Percentiles rank a stretch among this genome's conserved stretches.
phyloP scores from a whole-genome alignment of 192 early-diverging fungal genomes.

The Linnemannia zychae region DNA sequence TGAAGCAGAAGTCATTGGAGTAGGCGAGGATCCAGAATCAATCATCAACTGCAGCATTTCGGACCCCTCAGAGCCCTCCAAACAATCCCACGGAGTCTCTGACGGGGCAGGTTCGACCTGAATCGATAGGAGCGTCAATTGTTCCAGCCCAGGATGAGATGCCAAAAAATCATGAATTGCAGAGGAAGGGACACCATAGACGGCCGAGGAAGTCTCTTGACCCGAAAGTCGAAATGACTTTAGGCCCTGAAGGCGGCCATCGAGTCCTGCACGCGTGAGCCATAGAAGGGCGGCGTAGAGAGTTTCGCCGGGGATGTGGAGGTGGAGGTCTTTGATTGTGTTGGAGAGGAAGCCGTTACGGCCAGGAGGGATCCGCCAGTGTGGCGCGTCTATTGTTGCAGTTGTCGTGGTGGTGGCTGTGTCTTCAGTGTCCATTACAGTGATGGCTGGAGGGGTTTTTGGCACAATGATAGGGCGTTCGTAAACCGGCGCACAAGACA shows the following conservation, averaged over 20 bases:
- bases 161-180: conserved; percentile 16
- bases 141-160: background rate
- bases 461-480: background rate
- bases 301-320: conserved; percentile 1
- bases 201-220: background rate
- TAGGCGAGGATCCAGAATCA: background rate
- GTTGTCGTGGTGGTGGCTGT: background rate
- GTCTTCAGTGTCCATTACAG: background rate
- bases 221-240: background rate
- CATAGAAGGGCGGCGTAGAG: conserved; percentile 2
- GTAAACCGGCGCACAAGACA: background rate
- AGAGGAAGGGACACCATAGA: background rate
- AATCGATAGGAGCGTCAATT: background rate
- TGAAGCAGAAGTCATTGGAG: background rate
- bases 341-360: conserved; percentile 11
- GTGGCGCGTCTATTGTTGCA: background rate
- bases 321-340: background rate
- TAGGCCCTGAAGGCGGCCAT: background rate
- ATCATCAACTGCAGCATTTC: no score
- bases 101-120: background rate
- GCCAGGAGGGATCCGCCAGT: background rate
- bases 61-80: background rate
- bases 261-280: conserved; percentile 9
- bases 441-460: background rate
- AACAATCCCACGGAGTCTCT: background rate